Evolutionary conservation across 2,329 filamentous ascomycete genomes (phyloP), one percentile per base, ranked within the genome.

Genomic region (Juglanconis sp.): DNA sequence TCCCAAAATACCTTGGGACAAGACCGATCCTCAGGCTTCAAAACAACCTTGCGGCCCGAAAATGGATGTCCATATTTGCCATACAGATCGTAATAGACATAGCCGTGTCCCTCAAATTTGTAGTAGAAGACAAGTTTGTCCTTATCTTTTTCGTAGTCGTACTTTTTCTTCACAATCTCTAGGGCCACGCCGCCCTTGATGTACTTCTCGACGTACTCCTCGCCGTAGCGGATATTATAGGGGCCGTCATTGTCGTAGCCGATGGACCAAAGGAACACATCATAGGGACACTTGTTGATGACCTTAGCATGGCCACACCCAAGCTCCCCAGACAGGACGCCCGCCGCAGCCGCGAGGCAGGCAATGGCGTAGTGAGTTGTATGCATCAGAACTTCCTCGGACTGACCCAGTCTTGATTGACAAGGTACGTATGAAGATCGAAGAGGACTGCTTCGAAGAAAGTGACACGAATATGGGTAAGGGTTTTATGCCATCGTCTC

Each of bases 41-140:
- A 51, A 13, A 40, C 36, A 11, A 62, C 30, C 32, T 52, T 56
- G 47, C 53, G 34, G 9, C 60, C 60, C 10, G 51, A 44, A 8
- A 62, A 62, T 1, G 60, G 60, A n/a, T 59, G 48, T 3, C 60
- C 60, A 32, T 55, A 56, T 34, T 59, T 59, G 13, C 55, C 40
- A 40, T 59, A 59, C 38, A 62, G 60, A 30, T 62, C 60, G 24
- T 62, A 62, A 40, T 44, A 15, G 15, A 62, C 52, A 3, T 62
- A 48, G 3, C 34, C 40, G 17, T 56, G 8, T 2, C 36, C 17
- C 9, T 59, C 35, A 5, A 57, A 40, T 40, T 62, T 62, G 56
- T 62, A 62, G 56, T 59, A 59, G 32, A 62, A 54, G 40, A 62
- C 50, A 11, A 59, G 44, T 47, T 62, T 59, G 13, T 59, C 48